Base-by-base conservation (phyloP, 179 eudicot species). In the Amaranthus tricolor region DNA sequence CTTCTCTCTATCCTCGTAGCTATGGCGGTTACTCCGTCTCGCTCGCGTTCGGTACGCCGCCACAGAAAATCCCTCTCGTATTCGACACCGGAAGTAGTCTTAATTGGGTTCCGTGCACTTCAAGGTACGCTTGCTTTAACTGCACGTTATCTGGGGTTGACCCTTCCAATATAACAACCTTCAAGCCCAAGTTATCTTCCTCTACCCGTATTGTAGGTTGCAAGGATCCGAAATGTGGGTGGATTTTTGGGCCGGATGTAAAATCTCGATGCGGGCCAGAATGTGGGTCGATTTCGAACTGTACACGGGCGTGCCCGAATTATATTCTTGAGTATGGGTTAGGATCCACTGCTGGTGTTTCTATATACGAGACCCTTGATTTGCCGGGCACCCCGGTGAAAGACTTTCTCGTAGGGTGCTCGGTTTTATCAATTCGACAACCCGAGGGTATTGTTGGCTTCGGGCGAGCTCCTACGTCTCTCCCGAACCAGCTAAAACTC, bases 51-150 rank as follows among this genome's bases (percentile, higher is more conserved):
- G 97, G 97, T 9, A 84, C 91, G 0, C 94, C 97, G 12, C 87
- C 91, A 2, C 97, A 91, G 59, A 63, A 54, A 6, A 73, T 87
- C 50, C 81, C 88, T 2, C 82, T 88, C 14, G 79, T 86, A 16
- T 80, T 91, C 80, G 97, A 91, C 83, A 91, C 97, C 53, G 94
- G 94, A 6, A 91, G 94, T 61, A 89, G 92, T 80, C 88, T 91
- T n/a, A 69, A 85, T 0, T 91, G 97, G 97, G 80, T 81, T 72
- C 97, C 97, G 5, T 91, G 97, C 82, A 86, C 91, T 0, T 24
- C 73, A 7, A 66, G 63, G 19, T 88, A 88, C 73, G 1, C 71
- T 19, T 89, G 97, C 75, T 19, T 13, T 12, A 74, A 79, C 40
- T 89, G 94, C 70, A 79, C 80, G 19, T 85, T 83, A 80, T 62